A percentile compares a stretch with the other conserved stretches of the same genome.
Evolutionary conservation across 495 filamentous ascomycete genomes (phyloP).

Genomic region (Monascus purpureus): DNA sequence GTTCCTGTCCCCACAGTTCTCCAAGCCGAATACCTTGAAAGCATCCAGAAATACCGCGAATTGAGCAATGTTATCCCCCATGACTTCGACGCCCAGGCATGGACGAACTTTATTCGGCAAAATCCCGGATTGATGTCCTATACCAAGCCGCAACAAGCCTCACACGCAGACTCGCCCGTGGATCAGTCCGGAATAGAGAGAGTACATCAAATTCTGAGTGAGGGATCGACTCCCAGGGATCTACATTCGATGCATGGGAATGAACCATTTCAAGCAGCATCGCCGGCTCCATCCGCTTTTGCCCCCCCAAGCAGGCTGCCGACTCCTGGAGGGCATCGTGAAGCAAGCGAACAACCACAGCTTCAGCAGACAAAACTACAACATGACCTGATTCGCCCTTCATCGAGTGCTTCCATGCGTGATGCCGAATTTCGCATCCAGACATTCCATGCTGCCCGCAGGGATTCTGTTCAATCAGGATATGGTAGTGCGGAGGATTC

Average conservation of each 20-base stretch:
- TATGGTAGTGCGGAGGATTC: slow-evolving; percentile 57
- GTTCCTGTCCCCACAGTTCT: slow-evolving; percentile 64
- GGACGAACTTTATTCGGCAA: slow-evolving; percentile 49
- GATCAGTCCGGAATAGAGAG: slow-evolving; percentile 41
- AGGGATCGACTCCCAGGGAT: slow-evolving; percentile 30
- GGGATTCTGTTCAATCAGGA: slow-evolving; percentile 37
- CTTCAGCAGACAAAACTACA: slow-evolving; percentile 12
- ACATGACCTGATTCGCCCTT: slow-evolving; percentile 28
- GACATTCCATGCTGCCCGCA: slow-evolving; percentile 14
- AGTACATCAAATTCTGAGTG: slow-evolving; percentile 36
- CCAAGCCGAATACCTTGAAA: slow-evolving; percentile 54
- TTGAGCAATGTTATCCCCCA: slow-evolving; percentile 45
- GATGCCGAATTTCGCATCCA: slow-evolving; percentile 21
- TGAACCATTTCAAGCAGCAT: slow-evolving; percentile 19
- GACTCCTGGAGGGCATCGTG: slow-evolving; percentile 18
- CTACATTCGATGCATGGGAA: slow-evolving; percentile 17
- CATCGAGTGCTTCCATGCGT: slow-evolving; percentile 34
- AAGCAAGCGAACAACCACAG: slow-evolving; percentile 11
- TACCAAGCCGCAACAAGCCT: slow-evolving; percentile 15
- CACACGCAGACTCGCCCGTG: slow-evolving; percentile 24
- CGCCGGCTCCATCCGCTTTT: slow-evolving; percentile 22
- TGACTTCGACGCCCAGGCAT: slow-evolving; percentile 55
- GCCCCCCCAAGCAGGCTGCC: slow-evolving; percentile 20
- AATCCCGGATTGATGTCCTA: slow-evolving; percentile 36
- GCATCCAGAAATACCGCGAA: slow-evolving; percentile 46